A percentile compares a stretch with the other conserved stretches of the same genome.
Evolutionary conservation across 1,284 basidiomycete species (phyloP).

Genomic region (Boletellus deceptivus): DNA sequence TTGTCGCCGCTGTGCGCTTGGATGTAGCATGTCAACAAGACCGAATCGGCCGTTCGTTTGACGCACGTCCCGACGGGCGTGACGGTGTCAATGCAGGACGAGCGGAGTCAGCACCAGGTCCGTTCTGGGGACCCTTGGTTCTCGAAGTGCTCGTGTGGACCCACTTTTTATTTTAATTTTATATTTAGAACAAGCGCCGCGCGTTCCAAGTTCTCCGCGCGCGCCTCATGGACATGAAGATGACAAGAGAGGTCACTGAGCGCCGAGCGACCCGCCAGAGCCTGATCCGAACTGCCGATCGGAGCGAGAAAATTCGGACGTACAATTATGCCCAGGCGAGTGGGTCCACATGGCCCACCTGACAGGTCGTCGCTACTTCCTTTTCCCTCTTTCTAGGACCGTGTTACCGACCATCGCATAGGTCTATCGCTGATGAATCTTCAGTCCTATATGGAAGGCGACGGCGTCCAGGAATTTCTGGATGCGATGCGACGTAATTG

Average conservation of each 20-base stretch:
- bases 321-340: conserved; percentile 86
- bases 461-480: conserved; percentile 64
- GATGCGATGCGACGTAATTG: conserved; percentile 65
- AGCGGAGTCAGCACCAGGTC: conserved; percentile 92
- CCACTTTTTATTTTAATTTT: too few species aligned
- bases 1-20: neutral
- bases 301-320: conserved; percentile 91
- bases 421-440: conserved; percentile 77
- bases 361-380: too few species aligned
- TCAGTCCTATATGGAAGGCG: conserved; percentile 74
- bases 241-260: conserved; percentile 67
- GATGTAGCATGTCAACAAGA: conserved; percentile 96
- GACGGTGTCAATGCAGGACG: conserved; percentile 98
- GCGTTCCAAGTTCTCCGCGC: conserved; percentile 87
- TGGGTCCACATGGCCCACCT: neutral
- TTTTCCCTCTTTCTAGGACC: conserved; percentile 55
- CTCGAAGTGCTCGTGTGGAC: too few species aligned
- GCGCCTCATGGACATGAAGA: conserved; percentile 77
- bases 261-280: conserved; percentile 67
- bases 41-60: conserved; percentile 95
- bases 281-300: conserved; percentile 77
- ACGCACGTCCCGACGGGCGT: conserved; percentile 94
- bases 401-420: conserved; percentile 90
- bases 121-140: neutral
- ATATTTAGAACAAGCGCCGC: conserved; percentile 72